Conservation (phyloP, 1,139 yeast species). For the Yamadazyma triangularis region DNA sequence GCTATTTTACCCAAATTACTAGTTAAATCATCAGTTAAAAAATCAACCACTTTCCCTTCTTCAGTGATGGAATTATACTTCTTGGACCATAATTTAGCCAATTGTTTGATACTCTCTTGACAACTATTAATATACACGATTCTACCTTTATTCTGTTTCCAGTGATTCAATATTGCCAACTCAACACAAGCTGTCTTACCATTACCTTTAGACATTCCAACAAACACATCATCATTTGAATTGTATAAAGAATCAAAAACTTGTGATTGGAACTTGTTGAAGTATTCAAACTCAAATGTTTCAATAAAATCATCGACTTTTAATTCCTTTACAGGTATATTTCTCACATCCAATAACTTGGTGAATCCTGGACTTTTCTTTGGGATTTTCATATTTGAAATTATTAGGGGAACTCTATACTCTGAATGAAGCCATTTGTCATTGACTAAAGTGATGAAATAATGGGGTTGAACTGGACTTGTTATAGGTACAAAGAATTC, state of each 20-base stretch:
- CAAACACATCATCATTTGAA: constrained; percentile 53
- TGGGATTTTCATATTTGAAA: constrained; percentile 58
- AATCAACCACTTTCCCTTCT: constrained; percentile 44
- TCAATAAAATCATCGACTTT: constrained; percentile 42
- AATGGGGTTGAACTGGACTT: constrained; percentile 69
- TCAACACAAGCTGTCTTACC: constrained; percentile 76
- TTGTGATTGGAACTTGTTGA: constrained; percentile 75
- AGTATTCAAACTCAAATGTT: constrained; percentile 43
- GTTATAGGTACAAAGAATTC: constrained; percentile 62
- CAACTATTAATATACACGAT: constrained; percentile 65
- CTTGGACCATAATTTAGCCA: constrained; percentile 48
- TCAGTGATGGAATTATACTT: constrained; percentile 35
- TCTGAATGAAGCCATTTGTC: constrained; percentile 85
- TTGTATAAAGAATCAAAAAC: constrained; percentile 57
- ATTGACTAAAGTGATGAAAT: constrained; percentile 67
- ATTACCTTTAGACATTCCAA: constrained; percentile 72
- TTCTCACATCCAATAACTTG: constrained; percentile 43
- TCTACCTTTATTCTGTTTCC: constrained; percentile 56
- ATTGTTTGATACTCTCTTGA: constrained; percentile 48
- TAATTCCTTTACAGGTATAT: constrained; percentile 45
- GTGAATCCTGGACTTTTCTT: constrained; percentile 65
- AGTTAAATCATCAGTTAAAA: constrained; percentile 59
- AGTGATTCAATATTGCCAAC: constrained; percentile 64
- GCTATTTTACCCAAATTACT: constrained; percentile 54
- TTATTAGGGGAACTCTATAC: constrained; percentile 54